Evolutionary conservation across 164 flowering plant species (phyloP).

Genomic region (Cinnamomum chago): DNA sequence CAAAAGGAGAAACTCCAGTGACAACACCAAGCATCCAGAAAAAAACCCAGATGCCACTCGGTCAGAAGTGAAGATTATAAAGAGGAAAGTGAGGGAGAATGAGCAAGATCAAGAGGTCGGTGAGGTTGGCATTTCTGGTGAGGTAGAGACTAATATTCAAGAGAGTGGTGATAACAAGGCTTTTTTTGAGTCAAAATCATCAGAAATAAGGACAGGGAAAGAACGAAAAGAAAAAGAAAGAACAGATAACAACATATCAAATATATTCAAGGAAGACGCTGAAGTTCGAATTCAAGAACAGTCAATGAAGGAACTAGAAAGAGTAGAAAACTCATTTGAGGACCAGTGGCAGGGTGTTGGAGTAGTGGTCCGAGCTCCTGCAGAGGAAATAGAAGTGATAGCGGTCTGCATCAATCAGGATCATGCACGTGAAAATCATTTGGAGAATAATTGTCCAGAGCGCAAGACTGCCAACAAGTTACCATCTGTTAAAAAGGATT

Average conservation of each 20-base stretch:
- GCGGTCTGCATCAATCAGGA: constrained; percentile 16
- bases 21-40: constrained; percentile 20
- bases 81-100: constrained; percentile 36
- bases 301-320: constrained; percentile 8
- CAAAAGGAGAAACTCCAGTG: constrained; percentile 18
- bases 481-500: constrained; percentile 26
- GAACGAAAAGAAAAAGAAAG: background rate
- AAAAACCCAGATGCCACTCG: constrained; percentile 26
- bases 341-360: constrained; percentile 19
- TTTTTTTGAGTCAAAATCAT: background rate
- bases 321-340: constrained; percentile 15
- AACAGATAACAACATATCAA: background rate
- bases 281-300: background rate
- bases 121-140: constrained; percentile 13
- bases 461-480: constrained; percentile 18
- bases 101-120: constrained; percentile 26
- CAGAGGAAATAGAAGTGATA: constrained; percentile 33
- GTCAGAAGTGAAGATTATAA: constrained; percentile 48
- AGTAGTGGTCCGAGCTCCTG: constrained; percentile 31
- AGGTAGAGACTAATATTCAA: constrained; percentile 13
- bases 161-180: background rate
- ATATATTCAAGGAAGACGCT: background rate
- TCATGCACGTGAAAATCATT: constrained; percentile 18
- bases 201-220: background rate
- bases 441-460: constrained; percentile 8